Percentiles rank a stretch among this genome's conserved stretches.
These are phyloP conservation scores for Grosmannia penicillata DNA, from an alignment of 2,329 filamentous ascomycete species.

Conservation along the genomic window DNA sequence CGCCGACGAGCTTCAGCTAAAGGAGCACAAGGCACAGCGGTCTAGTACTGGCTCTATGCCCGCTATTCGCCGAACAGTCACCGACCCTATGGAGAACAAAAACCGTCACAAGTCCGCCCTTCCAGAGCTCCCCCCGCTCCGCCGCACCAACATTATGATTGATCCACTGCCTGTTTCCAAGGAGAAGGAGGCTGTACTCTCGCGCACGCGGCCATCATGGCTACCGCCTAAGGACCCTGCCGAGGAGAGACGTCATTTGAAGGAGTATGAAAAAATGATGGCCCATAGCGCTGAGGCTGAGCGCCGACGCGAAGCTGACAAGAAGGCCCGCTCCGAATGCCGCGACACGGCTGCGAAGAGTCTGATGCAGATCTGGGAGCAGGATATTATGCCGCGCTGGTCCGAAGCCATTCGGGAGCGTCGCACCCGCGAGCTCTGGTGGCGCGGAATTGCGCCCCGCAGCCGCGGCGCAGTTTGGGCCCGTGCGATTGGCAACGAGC, in stretches of 20 bases:
- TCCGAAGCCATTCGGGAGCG: conserved; percentile 52
- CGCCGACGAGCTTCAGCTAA: conserved; percentile 45
- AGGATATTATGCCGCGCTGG: conserved; percentile 65
- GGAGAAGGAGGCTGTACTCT: conserved; percentile 74
- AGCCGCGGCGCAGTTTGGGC: conserved; percentile 57
- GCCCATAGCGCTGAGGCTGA: conserved; percentile 43
- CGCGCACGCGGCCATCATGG: conserved; percentile 70
- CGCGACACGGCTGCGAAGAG: conserved; percentile 40
- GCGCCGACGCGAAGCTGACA: conserved; percentile 39
- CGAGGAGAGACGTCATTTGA: conserved; percentile 81
- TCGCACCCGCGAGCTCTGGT: conserved; percentile 64
- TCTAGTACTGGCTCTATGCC: conserved; percentile 23
- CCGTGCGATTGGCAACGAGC: conserved; percentile 57
- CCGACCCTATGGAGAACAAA: conserved; percentile 24
- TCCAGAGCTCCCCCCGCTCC: conserved; percentile 54
- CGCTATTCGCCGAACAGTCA: conserved; percentile 18
- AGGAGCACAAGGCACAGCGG: conserved; percentile 28
- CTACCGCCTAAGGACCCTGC: conserved; percentile 75
- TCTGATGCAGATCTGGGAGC: conserved; percentile 55
- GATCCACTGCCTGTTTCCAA: conserved; percentile 73
- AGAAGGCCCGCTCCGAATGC: conserved; percentile 33
- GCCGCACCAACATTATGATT: conserved; percentile 66
- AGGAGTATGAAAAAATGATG: conserved; percentile 78
- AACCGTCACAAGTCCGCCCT: conserved; percentile 49
- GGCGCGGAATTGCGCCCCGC: conserved; percentile 60